phyloP scores from a whole-genome alignment of 768 basidiomycete species.

The Lactifluus piperatus region DNA sequence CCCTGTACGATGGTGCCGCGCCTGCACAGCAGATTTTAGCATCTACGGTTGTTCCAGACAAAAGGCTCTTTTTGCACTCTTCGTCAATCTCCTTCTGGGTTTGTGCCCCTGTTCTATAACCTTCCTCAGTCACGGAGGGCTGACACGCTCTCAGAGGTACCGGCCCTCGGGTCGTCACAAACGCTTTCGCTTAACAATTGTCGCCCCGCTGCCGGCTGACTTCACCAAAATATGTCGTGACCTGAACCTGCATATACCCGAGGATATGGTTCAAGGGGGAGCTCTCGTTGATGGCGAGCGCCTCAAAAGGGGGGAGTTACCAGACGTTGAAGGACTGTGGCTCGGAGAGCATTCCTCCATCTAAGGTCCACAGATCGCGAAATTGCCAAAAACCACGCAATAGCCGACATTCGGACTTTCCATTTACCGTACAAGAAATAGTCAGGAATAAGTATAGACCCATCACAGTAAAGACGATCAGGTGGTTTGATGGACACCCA shows the following conservation, averaged over 20 bases:
- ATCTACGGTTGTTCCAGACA: neutral
- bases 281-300: constrained; percentile 9
- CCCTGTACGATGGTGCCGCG: constrained; percentile 4
- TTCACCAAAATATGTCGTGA: constrained; percentile 14
- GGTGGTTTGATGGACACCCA: neutral
- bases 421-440: constrained; percentile 14
- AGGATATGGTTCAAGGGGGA: constrained; percentile 8
- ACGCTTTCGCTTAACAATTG: constrained; percentile 16
- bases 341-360: neutral
- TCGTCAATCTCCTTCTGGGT: constrained; percentile 18
- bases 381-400: neutral
- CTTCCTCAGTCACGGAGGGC: neutral
- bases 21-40: neutral
- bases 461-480: constrained; percentile 1
- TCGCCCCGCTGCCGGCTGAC: constrained; percentile 17
- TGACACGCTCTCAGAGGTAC: constrained; percentile 12
- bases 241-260: neutral
- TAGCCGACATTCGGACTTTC: neutral
- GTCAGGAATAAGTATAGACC: constrained; percentile 11
- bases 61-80: constrained; percentile 19
- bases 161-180: constrained; percentile 12
- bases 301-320: neutral
- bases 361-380: neutral
- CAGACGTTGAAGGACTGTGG: constrained; percentile 13
- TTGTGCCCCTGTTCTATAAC: neutral